Evolutionary conservation across 2,329 filamentous ascomycete genomes (phyloP).

Genomic region (Pezicula rhizophila): DNA sequence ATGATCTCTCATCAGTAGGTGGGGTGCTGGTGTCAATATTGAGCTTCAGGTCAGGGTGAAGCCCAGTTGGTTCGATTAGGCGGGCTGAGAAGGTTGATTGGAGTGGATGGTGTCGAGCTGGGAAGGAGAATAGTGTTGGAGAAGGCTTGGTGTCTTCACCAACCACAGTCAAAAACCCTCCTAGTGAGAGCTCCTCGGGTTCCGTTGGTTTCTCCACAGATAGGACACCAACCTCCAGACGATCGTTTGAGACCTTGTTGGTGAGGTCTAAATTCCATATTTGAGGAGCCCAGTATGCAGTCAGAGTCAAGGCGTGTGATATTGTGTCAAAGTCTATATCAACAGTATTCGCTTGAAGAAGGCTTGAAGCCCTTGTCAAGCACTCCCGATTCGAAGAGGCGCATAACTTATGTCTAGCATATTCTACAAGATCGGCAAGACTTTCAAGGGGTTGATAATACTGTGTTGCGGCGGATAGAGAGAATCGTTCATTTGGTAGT

Average conservation of each 20-base stretch:
- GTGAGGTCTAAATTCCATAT: conserved; percentile 19
- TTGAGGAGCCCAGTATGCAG: conserved; percentile 53
- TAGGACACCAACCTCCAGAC: conserved; percentile 78
- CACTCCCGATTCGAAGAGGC: conserved; percentile 41
- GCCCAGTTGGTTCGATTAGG: conserved; percentile 67
- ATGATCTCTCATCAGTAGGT: conserved; percentile 50
- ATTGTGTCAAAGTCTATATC: conserved; percentile 74
- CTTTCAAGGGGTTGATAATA: conserved; percentile 62
- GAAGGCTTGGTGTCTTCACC: conserved; percentile 68
- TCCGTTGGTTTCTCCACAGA: conserved; percentile 58
- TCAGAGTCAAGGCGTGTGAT: conserved; percentile 59
- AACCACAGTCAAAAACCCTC: conserved; percentile 72
- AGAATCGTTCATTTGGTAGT: conserved; percentile 53
- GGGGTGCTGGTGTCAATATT: conserved; percentile 48
- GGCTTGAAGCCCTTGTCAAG: conserved; percentile 35
- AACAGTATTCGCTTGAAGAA: conserved; percentile 54
- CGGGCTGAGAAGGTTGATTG: conserved; percentile 51
- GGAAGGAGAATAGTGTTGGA: conserved; percentile 76
- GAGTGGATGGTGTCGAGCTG: conserved; percentile 65
- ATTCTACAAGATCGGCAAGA: conserved; percentile 47
- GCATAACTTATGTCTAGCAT: conserved; percentile 49
- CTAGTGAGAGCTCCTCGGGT: conserved; percentile 69
- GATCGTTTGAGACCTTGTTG: conserved; percentile 33
- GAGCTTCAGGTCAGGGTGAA: conserved; percentile 77
- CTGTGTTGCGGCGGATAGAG: conserved; percentile 58